phyloP scores from a whole-genome alignment of 345 rosid species.

The Erucastrum elatum region DNA sequence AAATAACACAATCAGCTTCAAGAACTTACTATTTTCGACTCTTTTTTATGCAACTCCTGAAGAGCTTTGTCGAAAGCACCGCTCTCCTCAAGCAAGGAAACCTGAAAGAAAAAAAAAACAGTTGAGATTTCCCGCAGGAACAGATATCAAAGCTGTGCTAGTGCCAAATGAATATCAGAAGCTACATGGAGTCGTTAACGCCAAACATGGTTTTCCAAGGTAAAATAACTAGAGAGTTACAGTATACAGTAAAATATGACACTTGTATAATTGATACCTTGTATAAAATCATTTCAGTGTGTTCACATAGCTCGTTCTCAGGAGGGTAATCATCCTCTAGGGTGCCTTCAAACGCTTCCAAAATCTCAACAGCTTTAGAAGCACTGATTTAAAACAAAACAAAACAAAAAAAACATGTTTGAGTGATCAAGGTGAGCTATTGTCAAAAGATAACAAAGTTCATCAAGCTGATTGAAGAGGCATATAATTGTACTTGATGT shows the following conservation, averaged over 20 bases:
- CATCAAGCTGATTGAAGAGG: background rate
- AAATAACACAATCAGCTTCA: slow-evolving; percentile 6
- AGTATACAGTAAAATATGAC: background rate
- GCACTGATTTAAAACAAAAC: slow-evolving; percentile 44
- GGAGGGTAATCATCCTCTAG: slow-evolving; percentile 98
- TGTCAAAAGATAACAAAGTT: background rate
- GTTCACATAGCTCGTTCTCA: slow-evolving; percentile 90
- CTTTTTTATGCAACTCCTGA: slow-evolving; percentile 75
- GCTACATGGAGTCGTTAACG: background rate
- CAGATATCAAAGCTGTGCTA: slow-evolving; percentile 5
- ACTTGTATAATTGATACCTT: slow-evolving; percentile 58
- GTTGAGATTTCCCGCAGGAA: slow-evolving; percentile 14
- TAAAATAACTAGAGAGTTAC: background rate
- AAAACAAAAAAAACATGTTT: background rate
- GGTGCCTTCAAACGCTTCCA: slow-evolving; percentile 99
- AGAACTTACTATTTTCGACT: slow-evolving; percentile 70
- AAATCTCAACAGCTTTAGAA: slow-evolving; percentile 94
- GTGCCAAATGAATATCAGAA: background rate
- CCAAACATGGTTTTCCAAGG: background rate
- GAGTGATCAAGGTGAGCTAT: background rate
- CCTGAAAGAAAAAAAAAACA: slow-evolving; percentile 40
- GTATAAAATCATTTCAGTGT: slow-evolving; percentile 96
- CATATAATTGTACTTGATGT: background rate
- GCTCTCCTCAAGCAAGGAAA: slow-evolving; percentile 88
- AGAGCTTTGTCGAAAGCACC: slow-evolving; percentile 68